Evolutionary conservation across 1,284 basidiomycete species (phyloP), one percentile per base, ranked within the genome.

Genomic region (Leccinum pachyderme): DNA sequence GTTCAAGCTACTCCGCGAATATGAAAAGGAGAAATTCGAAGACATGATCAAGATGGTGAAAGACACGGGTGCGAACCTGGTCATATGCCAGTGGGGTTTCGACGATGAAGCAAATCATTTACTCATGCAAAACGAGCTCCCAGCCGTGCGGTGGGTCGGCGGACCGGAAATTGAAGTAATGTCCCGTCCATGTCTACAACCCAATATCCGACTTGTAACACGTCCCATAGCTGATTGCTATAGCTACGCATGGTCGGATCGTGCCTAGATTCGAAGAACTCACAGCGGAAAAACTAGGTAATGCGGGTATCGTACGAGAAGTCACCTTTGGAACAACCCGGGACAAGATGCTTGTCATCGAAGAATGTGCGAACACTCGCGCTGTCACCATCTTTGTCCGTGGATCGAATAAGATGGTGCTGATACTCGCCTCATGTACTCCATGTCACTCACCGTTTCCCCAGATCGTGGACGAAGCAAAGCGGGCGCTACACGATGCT

Each of bases 41-140:
- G 89, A 95, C 68, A 99, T 99, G 97, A 98, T 99, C 75, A 90
- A 91, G 75, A 82, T 85, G 70, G 95, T 99, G 61, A 98, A 98
- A 76, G 91, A 98, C 68, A 91, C 94, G n/a, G 96, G 97, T 31
- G 95, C 97, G 27, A 99, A 99, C 74, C 76, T 99, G 56, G 96
- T 99, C 63, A 97, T 99, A 65, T 99, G 96, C 74, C 97, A 99
- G 73, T 99, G 96, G 96, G 96, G 96, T 60, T 99, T 99, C 71
- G 96, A 99, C 69, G 97, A 99, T 72, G 96, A 99, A 77, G 96
- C 96, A 54, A 99, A 99, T 72, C 96, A 99, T 72, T 67, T 99
- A 67, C 75, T 99, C 63, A 93, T 99, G 88, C 95, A 98, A 77
- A 98, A 98, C 70, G 91, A 95, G 13, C 79, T 99, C 44, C 97